phyloP scores from a whole-genome alignment of 2,329 filamentous ascomycete species.

The Colletotrichum sp. region DNA sequence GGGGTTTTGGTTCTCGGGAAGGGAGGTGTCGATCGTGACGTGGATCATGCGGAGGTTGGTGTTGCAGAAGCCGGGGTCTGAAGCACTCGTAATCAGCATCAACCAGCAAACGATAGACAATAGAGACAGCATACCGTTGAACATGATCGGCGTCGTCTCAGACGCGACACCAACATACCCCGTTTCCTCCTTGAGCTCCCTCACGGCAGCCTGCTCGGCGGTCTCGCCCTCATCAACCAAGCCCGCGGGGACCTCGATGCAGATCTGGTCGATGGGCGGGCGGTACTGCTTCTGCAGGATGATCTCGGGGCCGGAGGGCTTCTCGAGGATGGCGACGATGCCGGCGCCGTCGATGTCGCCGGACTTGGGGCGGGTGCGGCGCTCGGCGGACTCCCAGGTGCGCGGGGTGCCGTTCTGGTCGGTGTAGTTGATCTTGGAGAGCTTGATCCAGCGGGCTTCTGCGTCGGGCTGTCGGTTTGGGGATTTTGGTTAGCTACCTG shows the following conservation, averaged over 20 bases:
- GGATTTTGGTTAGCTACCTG: neutral
- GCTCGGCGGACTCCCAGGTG: constrained; percentile 76
- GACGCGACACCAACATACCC: constrained; percentile 63
- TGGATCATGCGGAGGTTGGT: constrained; percentile 75
- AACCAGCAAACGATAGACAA: neutral
- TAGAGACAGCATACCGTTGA: constrained; percentile 49
- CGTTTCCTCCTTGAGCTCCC: constrained; percentile 71
- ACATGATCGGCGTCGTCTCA: constrained; percentile 69
- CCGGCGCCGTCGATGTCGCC: constrained; percentile 74
- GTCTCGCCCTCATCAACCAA: constrained; percentile 67
- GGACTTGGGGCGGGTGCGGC: constrained; percentile 67
- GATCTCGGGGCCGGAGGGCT: constrained; percentile 56
- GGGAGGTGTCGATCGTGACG: constrained; percentile 71
- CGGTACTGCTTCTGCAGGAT: constrained; percentile 72
- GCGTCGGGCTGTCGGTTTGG: constrained; percentile 42
- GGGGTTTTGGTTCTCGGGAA: constrained; percentile 72
- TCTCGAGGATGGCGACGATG: constrained; percentile 72
- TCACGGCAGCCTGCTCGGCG: constrained; percentile 63
- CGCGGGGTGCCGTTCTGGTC: constrained; percentile 64
- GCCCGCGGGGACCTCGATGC: constrained; percentile 70
- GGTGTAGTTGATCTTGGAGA: constrained; percentile 67
- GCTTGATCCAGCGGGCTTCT: constrained; percentile 65
- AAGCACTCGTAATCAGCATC: neutral
- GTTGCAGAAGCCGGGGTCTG: constrained; percentile 69
- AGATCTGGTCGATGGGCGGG: constrained; percentile 62